Base-by-base conservation (phyloP, 495 filamentous ascomycete genomes). In the Neurospora sp. region DNA sequence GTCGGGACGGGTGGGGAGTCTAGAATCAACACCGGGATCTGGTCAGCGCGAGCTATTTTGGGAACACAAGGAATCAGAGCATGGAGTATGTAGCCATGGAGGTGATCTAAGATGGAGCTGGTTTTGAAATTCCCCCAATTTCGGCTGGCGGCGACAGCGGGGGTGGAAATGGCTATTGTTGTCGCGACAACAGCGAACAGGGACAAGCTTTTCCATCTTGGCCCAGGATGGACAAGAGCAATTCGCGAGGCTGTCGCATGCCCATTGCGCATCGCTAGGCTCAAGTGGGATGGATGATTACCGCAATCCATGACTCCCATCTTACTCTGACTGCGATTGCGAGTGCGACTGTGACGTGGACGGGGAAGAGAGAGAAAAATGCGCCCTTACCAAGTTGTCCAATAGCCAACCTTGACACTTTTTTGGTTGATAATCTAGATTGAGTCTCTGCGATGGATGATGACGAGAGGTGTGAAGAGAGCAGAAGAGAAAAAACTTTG, bases 101-200 rank as follows among this genome's bases (percentile, higher is more conserved):
- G 46, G 54, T 66, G 54, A 66, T 66, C 54, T 14, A 31, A 66
- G 54, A 66, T 35, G 54, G 27, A 35, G 54, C 27, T 66, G 14
- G 27, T 16, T 66, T 62, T 66, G 27, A 35, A 66, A 66, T 35
- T 66, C 27, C 74, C 70, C 74, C 70, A 76, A 74, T 77, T 70
- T 75, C 75, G 75, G 76, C 76, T 76, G 77, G 78, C 72, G 71
- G 73, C 72, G 62, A 72, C 20, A 42, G 73, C 62, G 72, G 75
- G 66, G 77, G 77, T 73, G 69, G 59, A 74, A 74, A 78, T 75
- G 42, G 46, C 27, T 37, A 18, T 66, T 66, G 54, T 66, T 35
- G 54, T 37, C 27, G 54, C 31, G 54, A 66, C 27, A 66, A 66
- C 54, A 66, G 23, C 54, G 54, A 62, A 62, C 23, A 35, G 54